phyloP scores from a whole-genome alignment of 2,329 filamentous ascomycete genomes.

The Trichoderma arundinaceum region DNA sequence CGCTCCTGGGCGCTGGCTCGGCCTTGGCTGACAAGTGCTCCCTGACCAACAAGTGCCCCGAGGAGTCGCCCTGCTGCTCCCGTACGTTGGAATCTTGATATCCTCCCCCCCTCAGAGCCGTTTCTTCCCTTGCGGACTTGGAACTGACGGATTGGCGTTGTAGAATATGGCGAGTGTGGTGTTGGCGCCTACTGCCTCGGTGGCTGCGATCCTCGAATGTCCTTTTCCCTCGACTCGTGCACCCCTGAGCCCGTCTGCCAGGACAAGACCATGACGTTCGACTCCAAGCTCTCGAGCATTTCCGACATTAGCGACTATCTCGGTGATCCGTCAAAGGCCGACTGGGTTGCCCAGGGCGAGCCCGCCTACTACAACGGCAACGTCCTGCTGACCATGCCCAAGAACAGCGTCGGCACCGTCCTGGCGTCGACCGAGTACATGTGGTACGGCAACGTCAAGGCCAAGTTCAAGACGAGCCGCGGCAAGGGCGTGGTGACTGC shows the following conservation, averaged over 20 bases:
- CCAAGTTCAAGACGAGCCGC: conserved; percentile 81
- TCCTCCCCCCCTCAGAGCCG: no score
- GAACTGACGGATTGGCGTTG: conserved; percentile 9
- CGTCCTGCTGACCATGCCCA: conserved; percentile 86
- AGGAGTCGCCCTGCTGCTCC: conserved; percentile 77
- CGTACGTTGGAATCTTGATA: conserved; percentile 61
- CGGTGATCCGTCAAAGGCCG: conserved; percentile 76
- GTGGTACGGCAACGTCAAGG: conserved; percentile 95
- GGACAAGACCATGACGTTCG: conserved; percentile 74
- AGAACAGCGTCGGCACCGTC: conserved; percentile 83
- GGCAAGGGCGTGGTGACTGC: conserved; percentile 92
- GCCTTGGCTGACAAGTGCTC: conserved; percentile 51
- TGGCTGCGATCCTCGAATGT: conserved; percentile 88
- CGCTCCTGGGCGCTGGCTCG: conserved; percentile 44
- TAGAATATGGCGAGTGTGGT: conserved; percentile 92
- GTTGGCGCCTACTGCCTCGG: conserved; percentile 94
- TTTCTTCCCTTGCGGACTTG: background rate
- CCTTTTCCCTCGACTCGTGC: conserved; percentile 82
- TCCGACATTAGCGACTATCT: conserved; percentile 80
- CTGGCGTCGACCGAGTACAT: conserved; percentile 84
- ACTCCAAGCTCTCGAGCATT: conserved; percentile 68
- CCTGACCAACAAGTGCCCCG: conserved; percentile 67
- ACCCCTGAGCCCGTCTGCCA: conserved; percentile 83
- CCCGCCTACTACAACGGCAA: conserved; percentile 71
- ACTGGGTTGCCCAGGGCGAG: conserved; percentile 88